Evolutionary conservation across 169 alveolate genomes (phyloP), one percentile per base, ranked within the genome.

Genomic region (Plasmodium malariae): DNA sequence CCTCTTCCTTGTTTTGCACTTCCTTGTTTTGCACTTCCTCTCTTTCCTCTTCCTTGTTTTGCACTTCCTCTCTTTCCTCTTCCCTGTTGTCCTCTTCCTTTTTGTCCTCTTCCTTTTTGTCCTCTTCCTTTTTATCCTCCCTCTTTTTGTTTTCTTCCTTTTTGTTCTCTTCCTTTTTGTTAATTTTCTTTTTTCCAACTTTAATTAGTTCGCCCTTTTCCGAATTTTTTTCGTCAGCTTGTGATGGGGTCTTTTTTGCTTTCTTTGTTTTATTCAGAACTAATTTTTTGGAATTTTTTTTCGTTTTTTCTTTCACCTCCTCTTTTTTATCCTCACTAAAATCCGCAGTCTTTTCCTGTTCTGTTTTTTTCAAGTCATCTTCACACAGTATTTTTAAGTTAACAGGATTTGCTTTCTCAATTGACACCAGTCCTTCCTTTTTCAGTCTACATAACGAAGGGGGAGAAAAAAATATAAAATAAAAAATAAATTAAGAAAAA

Each of bases 351-450:
- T 55, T 24, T 40, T 54, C 24, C 9, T 14, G 28, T 24, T 43
- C 49, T 43, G 45, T 34, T 3, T 21, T 68, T 67, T 19, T 40
- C 43, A 67, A n/a, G 21, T 83, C 49, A 32, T 83, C 83, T 49
- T 28, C 14, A 14, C 43, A 51, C 55, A 83, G 28, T n/a, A 83
- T 17, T 43, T 83, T 83, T 49, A 83, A 28, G 9, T 45, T 55
- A 1, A 60, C 40, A 9, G 73, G 48, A 34, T 67, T 37, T 11
- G 83, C 91, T 3, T 21, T 36, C 37, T 83, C 91, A 30, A 83
- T 67, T 14, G 91, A 83, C 28, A 83, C 51, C 36, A 83, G 34
- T 24, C 91, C 91, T 83, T 67, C 76, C 67, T 83, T 65, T 17
- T 43, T 70, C n/a, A 83, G 28, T 24, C 91, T 83, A 45, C 24